Base-by-base conservation (phyloP, 169 alveolate species). In the Plasmodium malariae region DNA sequence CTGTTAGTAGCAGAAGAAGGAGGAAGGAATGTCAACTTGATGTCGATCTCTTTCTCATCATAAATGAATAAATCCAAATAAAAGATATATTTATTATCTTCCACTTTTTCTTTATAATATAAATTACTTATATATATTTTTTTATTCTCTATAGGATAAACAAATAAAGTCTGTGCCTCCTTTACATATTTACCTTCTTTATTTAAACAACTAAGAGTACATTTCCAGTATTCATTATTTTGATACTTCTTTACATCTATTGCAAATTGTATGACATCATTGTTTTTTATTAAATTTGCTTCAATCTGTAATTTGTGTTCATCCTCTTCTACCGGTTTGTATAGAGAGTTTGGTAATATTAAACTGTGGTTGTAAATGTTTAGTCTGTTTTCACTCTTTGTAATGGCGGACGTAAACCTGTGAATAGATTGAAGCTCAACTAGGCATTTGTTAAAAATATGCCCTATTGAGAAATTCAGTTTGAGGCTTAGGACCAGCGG, bases 21-120 rank as follows among this genome's bases (percentile, higher is more conserved):
- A 9, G 51, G 7, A 26, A 14, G 30, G 4, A 71, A 34, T 7
- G 72, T 32, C 21, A 80, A 11, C 14, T 67, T 80, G n/a, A 80
- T 65, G 21, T 80, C 90, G 30, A 80, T n/a, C 14, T 80, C 90
- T 70, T 80, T 63, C 48, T 80, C 90, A 34, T 57, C 71, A 43
- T 30, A 80, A 14, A 54, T n/a, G 21, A 80, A 80, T 11, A 80
- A 21, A 80, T 80, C 48, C 37, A 80, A 24, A 70, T 65, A 80
- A 49, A 80, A 80, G 1, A 37, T 17, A 57, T 80, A 51, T 5
- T 55, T 80, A 12, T 65, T 45, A 11, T 54, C 28, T 21, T 28
- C 70, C 11, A 74, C 32, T 24, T 65, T 21, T 36, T 80, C 80
- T 34, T 62, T 69, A 34, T 48, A 59, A 30, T 80, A 65, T 49